Percentiles rank a stretch among this genome's conserved stretches.
phyloP scores from a whole-genome alignment of 495 filamentous ascomycete genomes.

The Aspergillus hancockii region DNA sequence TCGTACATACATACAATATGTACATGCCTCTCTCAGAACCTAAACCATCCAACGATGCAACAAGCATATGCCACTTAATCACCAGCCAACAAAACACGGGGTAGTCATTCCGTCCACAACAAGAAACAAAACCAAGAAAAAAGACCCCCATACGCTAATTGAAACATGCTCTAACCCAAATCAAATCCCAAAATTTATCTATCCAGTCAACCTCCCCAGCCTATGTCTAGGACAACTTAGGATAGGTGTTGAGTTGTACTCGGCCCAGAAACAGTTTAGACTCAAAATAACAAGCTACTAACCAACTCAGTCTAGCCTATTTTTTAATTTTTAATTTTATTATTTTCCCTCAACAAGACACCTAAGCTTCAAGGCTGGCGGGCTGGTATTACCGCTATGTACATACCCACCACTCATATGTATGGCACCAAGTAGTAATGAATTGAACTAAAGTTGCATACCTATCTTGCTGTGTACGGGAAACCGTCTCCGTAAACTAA shows the following conservation, averaged over 20 bases:
- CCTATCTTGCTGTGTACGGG: conserved; percentile 1
- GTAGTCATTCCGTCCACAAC: not conserved
- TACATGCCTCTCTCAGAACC: not conserved
- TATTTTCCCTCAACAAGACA: not conserved
- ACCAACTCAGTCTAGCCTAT: not conserved
- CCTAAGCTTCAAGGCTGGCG: not conserved
- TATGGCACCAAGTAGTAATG: not conserved
- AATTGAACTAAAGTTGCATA: not conserved
- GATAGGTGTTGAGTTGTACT: not conserved
- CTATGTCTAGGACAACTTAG: not conserved
- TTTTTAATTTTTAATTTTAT: not conserved
- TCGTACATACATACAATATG: not conserved
- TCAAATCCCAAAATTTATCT: not conserved
- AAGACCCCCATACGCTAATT: not conserved
- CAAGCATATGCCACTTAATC: conserved; percentile 1
- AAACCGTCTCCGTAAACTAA: not conserved
- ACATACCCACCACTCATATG: not conserved
- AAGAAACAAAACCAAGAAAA: not conserved
- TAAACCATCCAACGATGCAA: not conserved
- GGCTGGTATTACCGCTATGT: not conserved
- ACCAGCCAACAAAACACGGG: conserved; percentile 1
- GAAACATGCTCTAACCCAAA: not conserved
- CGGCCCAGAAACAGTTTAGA: not conserved
- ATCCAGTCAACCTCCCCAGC: not conserved
- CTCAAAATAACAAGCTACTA: not conserved